Percentiles rank a stretch among this genome's conserved stretches.
Conservation (phyloP, 306 rosid species). For the Citrullus mucosospermus region DNA sequence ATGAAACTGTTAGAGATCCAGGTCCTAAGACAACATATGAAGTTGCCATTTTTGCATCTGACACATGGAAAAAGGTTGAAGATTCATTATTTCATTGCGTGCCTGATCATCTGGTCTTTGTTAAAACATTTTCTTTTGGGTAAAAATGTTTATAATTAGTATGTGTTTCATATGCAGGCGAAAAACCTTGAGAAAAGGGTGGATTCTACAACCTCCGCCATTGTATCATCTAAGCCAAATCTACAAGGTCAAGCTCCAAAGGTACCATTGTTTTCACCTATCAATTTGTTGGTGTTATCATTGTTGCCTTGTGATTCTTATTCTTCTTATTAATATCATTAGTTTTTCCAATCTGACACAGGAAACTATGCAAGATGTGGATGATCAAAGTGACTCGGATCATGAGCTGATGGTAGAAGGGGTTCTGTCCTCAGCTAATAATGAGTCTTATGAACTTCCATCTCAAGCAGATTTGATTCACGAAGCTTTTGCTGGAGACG, state of each 20-base stretch:
- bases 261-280: constrained; percentile 23
- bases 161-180: constrained; percentile 33
- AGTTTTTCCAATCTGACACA: constrained; percentile 10
- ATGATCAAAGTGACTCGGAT: constrained; percentile 58
- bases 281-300: not conserved
- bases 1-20: constrained; percentile 46
- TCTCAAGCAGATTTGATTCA: constrained; percentile 78
- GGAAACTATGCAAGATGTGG: constrained; percentile 36
- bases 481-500: constrained; percentile 82
- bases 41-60: constrained; percentile 66
- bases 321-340: not conserved
- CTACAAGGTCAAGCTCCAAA: constrained; percentile 18
- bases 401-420: constrained; percentile 79
- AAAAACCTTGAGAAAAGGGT: constrained; percentile 24
- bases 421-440: constrained; percentile 39
- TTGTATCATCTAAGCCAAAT: constrained; percentile 11
- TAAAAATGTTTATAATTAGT: not conserved
- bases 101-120: not conserved
- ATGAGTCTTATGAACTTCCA: constrained; percentile 59
- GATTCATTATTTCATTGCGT: not conserved
- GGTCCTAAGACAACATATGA: constrained; percentile 72
- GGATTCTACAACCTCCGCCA: constrained; percentile 18
- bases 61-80: constrained; percentile 67
- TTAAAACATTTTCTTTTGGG: not conserved
- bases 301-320: not conserved